Evolutionary conservation across 179 eudicot species (phyloP).

Genomic region (Gypsophila paniculata): DNA sequence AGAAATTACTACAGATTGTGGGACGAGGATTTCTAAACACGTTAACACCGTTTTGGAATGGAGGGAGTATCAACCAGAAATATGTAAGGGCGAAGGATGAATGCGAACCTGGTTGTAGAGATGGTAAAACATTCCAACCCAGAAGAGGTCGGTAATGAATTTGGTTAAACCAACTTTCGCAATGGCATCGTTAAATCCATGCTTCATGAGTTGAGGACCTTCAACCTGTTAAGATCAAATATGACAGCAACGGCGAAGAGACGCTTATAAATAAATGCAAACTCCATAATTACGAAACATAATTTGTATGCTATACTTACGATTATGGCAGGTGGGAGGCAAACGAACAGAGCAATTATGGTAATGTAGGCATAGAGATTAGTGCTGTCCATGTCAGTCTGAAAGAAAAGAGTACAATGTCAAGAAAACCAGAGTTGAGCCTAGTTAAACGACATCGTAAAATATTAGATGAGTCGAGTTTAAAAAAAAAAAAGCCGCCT

Average conservation of each 20-base stretch:
- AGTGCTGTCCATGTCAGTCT: slow-evolving; percentile 99
- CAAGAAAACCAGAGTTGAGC: slow-evolving; percentile 7
- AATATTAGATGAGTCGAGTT: background rate
- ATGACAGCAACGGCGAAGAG: background rate
- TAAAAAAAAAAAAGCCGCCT: slow-evolving; percentile 21
- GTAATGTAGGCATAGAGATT: slow-evolving; percentile 93
- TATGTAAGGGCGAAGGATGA: too few relatives aligned
- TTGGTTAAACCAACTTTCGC: slow-evolving; percentile 90
- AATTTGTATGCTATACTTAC: slow-evolving; percentile 41
- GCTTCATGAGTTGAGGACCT: slow-evolving; percentile 75
- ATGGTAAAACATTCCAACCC: slow-evolving; percentile 99
- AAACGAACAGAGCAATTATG: slow-evolving; percentile 77
- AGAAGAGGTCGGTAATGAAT: slow-evolving; percentile 80
- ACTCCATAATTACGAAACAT: background rate
- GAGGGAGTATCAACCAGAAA: too few relatives aligned
- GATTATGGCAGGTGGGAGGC: slow-evolving; percentile 85
- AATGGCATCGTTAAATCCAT: slow-evolving; percentile 83
- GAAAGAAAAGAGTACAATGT: slow-evolving; percentile 31
- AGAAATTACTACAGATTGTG: background rate
- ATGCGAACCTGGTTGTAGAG: slow-evolving; percentile 91
- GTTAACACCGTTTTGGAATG: too few relatives aligned
- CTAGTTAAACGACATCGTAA: background rate
- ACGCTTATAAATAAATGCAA: background rate
- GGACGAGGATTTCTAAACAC: too few relatives aligned
- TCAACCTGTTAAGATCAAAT: slow-evolving; percentile 45